phyloP scores from a whole-genome alignment of 257 asterid species.

The Nicotiana knightiana region DNA sequence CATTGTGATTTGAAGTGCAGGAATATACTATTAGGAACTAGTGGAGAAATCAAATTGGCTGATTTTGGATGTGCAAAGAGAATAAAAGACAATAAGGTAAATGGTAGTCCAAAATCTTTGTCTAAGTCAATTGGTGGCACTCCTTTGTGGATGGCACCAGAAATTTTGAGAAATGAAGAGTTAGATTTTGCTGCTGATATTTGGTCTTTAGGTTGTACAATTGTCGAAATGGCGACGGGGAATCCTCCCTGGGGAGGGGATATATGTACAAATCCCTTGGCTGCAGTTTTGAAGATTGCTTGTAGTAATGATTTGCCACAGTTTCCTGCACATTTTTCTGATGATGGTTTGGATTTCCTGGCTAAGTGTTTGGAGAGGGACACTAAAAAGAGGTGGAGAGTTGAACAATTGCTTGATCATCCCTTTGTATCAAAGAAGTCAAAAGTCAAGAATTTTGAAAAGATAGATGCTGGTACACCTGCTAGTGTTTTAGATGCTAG shows the following conservation, averaged over 20 bases:
- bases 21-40: slow-evolving; percentile 34
- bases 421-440: slow-evolving; percentile 27
- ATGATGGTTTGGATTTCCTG: slow-evolving; percentile 47
- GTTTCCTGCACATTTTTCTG: slow-evolving; percentile 37
- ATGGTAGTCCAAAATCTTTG: background rate
- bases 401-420: slow-evolving; percentile 33
- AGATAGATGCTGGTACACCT: slow-evolving; percentile 27
- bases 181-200: slow-evolving; percentile 38
- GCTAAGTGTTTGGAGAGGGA: slow-evolving; percentile 41
- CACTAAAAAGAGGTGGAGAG: slow-evolving; percentile 37
- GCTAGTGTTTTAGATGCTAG: slow-evolving; percentile 38
- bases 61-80: slow-evolving; percentile 52
- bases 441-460: background rate
- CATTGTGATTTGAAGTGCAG: slow-evolving; percentile 58
- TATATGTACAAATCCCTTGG: slow-evolving; percentile 25
- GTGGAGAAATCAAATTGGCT: slow-evolving; percentile 41
- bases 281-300: slow-evolving; percentile 33
- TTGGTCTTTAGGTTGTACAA: slow-evolving; percentile 65
- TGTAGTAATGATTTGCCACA: slow-evolving; percentile 33
- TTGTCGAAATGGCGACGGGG: slow-evolving; percentile 66
- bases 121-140: slow-evolving; percentile 37
- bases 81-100: background rate
- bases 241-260: slow-evolving; percentile 40
- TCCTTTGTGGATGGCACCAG: slow-evolving; percentile 76
- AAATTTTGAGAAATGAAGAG: slow-evolving; percentile 33